phyloP scores from a whole-genome alignment of 225 moss, liverwort and hornwort genomes.

The Rhytidiadelphus loreus region DNA sequence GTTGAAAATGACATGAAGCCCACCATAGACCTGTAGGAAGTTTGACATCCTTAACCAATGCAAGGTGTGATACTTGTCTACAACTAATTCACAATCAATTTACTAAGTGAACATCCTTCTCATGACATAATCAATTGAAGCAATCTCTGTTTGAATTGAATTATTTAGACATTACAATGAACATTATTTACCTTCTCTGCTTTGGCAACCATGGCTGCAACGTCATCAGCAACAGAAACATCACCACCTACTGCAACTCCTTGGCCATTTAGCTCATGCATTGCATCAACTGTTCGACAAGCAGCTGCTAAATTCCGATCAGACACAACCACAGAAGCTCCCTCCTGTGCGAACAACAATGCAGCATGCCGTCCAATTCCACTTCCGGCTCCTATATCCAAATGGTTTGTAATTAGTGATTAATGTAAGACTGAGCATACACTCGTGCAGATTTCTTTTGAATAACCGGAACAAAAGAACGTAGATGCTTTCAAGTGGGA shows the following conservation, averaged over 20 bases:
- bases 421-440: background rate
- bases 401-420: background rate
- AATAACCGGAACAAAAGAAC: background rate
- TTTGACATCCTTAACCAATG: background rate
- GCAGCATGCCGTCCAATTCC: slow-evolving; percentile 95
- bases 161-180: background rate
- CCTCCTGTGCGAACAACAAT: slow-evolving; percentile 85
- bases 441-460: background rate
- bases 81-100: background rate
- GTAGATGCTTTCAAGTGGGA: background rate
- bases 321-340: slow-evolving; percentile 78
- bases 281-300: slow-evolving; percentile 84
- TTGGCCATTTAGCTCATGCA: slow-evolving; percentile 81
- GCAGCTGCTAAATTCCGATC: slow-evolving; percentile 77
- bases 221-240: slow-evolving; percentile 71
- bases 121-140: background rate
- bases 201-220: slow-evolving; percentile 78
- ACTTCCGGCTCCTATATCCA: slow-evolving; percentile 76
- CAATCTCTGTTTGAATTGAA: too few relatives aligned
- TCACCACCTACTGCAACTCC: slow-evolving; percentile 85
- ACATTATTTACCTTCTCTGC: slow-evolving; percentile 51
- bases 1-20: slow-evolving; percentile 81
- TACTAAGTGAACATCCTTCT: background rate
- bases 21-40: slow-evolving; percentile 47
- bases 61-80: background rate